Evolutionary conservation across 805 yeast species (phyloP), one percentile per base, ranked within the genome.

Genomic region (Pichia kluyveri): DNA sequence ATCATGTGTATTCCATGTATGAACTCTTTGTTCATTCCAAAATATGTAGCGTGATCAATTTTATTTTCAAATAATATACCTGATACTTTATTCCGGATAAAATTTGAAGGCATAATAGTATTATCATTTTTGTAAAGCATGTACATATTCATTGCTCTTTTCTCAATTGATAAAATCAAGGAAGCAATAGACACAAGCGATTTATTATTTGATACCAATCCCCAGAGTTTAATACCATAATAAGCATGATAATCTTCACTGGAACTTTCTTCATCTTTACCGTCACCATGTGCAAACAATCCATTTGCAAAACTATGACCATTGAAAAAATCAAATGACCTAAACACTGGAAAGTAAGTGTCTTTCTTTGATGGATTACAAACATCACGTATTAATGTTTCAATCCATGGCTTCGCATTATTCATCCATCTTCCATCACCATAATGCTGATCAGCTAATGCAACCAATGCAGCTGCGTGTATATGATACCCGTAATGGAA

Each of bases 401-500:
- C 80, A 40, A 83, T 75, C 79, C 82, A 83, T 11, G 69, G 75
- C 55, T 70, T 73, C 54, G 74, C 71, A 10, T 60, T 63, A 10
- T 53, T 49, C 5, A 71, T 63, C 81, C 85, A 83, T 1, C 67
- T 59, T 10, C 80, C 80, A 44, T 60, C 62, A 4, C 82, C 83
- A 14, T 59, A 57, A 28, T 66, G 62, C 5, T 55, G 49, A 60
- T 86, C 95, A 17, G 82, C 77, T 47, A 77, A 63, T n/a, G 83
- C 90, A 42, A 86, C 76, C 19, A 84, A 69, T 1, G 95, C 89
- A 7, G 95, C 95, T 1, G 95, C 85, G 60, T 86, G 90, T 43
- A 86, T 73, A 55, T 80, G 82, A 63, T 86, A 87, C 11, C 93
- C 93, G 58, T 83, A 87, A 62, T 87, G 95, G 75, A 86, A 87